phyloP scores from a whole-genome alignment of 352 stramenopile genomes.

The Plasmopara halstedii region DNA sequence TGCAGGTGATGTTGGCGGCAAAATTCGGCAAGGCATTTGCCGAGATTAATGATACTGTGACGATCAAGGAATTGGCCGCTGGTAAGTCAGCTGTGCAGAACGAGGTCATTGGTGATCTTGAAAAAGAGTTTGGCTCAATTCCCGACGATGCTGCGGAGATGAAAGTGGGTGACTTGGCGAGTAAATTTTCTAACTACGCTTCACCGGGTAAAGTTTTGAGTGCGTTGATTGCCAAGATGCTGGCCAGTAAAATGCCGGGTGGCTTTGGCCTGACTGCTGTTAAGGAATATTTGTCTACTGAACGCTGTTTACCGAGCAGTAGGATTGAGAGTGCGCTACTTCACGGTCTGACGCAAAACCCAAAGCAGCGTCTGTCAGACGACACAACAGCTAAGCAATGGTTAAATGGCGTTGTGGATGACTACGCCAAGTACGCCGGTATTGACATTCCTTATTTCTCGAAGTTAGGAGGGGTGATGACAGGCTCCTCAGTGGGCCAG shows the following conservation, averaged over 20 bases:
- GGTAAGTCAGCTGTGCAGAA: slow-evolving; percentile 86
- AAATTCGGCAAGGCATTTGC: slow-evolving; percentile 72
- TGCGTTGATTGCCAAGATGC: slow-evolving; percentile 67
- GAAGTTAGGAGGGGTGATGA: slow-evolving; percentile 30
- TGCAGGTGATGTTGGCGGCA: slow-evolving; percentile 64
- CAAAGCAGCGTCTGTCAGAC: slow-evolving; percentile 59
- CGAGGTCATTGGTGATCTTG: slow-evolving; percentile 80
- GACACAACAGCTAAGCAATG: slow-evolving; percentile 64
- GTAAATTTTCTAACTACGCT: slow-evolving; percentile 58
- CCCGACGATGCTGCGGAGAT: slow-evolving; percentile 71
- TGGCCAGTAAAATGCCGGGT: slow-evolving; percentile 74
- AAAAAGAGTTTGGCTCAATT: slow-evolving; percentile 78
- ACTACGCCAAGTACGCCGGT: slow-evolving; percentile 57
- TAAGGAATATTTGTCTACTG: slow-evolving; percentile 58
- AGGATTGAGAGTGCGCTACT: slow-evolving; percentile 76
- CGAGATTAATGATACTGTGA: slow-evolving; percentile 52
- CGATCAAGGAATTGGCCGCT: slow-evolving; percentile 71
- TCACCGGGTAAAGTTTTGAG: slow-evolving; percentile 72
- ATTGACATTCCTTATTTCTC: slow-evolving; percentile 54
- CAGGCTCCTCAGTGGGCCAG: slow-evolving; percentile 21
- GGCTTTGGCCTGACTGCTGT: slow-evolving; percentile 72
- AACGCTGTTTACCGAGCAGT: slow-evolving; percentile 64
- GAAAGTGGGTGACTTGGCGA: slow-evolving; percentile 63
- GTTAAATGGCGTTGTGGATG: slow-evolving; percentile 68
- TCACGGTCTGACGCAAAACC: slow-evolving; percentile 58